A percentile compares a stretch with the other conserved stretches of the same genome.
Evolutionary conservation across 1,139 yeast species (phyloP).

Genomic region (Ogataea hybrid): DNA sequence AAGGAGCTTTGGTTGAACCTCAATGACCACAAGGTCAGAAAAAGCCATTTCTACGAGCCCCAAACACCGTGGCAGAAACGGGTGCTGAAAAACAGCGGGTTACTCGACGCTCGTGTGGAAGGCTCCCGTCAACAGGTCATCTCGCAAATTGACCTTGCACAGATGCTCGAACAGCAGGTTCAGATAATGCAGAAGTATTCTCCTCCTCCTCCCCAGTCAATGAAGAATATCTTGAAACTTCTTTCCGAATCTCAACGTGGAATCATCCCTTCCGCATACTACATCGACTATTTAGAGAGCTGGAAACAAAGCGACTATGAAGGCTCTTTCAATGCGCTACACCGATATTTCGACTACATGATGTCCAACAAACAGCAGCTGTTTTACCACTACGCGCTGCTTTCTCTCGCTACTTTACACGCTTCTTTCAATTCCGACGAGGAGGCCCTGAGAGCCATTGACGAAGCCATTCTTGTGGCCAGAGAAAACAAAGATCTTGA

Average conservation of each 20-base stretch:
- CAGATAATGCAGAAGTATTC: slow-evolving; percentile 54
- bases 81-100: slow-evolving; percentile 10
- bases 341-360: slow-evolving; percentile 84
- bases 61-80: slow-evolving; percentile 15
- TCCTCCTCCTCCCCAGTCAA: slow-evolving; percentile 46
- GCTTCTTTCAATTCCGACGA: slow-evolving; percentile 72
- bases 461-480: slow-evolving; percentile 86
- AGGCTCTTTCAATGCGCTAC: slow-evolving; percentile 68
- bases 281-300: slow-evolving; percentile 62
- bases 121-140: slow-evolving; percentile 34
- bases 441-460: slow-evolving; percentile 77
- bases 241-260: slow-evolving; percentile 54
- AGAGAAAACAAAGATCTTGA: slow-evolving; percentile 77
- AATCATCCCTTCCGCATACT: slow-evolving; percentile 61
- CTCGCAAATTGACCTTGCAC: slow-evolving; percentile 53
- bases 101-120: slow-evolving; percentile 2
- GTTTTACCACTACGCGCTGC: slow-evolving; percentile 78
- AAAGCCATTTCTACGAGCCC: not conserved
- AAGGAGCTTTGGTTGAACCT: slow-evolving; percentile 24
- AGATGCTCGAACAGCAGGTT: slow-evolving; percentile 55
- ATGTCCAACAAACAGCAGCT: slow-evolving; percentile 64
- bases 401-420: slow-evolving; percentile 75
- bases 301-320: slow-evolving; percentile 66
- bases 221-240: slow-evolving; percentile 43
- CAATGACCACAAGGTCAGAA: slow-evolving; percentile 6